These are phyloP conservation scores for Bothriochloa decipiens DNA, from an alignment of 176 grass and related monocot species.

Conservation along the genomic window DNA sequence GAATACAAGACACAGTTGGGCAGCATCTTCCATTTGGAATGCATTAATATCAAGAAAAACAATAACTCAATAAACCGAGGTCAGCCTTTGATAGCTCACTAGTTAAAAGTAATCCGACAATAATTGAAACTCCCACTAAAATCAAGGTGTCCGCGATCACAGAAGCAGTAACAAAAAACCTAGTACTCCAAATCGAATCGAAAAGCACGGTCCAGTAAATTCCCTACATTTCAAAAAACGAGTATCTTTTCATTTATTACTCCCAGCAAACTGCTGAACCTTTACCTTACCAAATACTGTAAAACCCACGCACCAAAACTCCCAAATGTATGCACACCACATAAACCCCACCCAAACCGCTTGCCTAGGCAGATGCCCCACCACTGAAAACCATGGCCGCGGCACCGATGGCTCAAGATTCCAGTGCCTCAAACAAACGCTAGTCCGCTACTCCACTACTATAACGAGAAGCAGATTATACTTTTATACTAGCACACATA, in stretches of 20 bases:
- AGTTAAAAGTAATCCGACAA: neutral
- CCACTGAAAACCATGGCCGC: neutral
- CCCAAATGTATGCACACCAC: neutral
- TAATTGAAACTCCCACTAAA: neutral
- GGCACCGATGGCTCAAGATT: neutral
- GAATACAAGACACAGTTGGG: neutral
- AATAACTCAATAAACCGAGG: neutral
- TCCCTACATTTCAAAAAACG: neutral
- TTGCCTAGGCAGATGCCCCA: neutral
- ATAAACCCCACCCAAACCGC: conserved; percentile 18
- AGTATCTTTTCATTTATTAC: neutral
- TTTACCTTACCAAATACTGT: neutral
- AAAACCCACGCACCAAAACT: neutral
- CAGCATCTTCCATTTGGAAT: neutral
- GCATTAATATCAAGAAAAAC: neutral
- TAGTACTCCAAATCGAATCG: neutral
- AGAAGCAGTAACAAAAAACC: neutral
- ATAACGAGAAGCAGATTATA: neutral
- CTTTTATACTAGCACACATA: no score
- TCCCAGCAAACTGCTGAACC: neutral
- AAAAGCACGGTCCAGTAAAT: conserved; percentile 3
- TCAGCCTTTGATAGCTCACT: neutral
- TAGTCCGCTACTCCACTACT: neutral
- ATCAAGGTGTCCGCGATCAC: neutral
- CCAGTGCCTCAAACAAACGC: neutral